Evolutionary conservation across 352 stramenopile species (phyloP), one percentile per base, ranked within the genome.

Genomic region (Globisporangium barbulae): DNA sequence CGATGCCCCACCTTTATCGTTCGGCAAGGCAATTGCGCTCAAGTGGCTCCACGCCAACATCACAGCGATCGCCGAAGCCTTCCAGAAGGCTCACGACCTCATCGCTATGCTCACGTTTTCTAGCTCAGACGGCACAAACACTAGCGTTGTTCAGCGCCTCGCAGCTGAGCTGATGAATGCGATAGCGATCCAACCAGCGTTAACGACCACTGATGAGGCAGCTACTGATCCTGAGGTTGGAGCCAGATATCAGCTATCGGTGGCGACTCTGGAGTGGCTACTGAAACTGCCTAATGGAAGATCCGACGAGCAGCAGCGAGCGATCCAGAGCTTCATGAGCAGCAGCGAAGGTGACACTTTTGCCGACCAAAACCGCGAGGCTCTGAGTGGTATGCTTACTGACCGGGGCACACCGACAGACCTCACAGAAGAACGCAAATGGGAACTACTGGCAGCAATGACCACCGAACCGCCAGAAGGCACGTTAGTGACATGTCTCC

Each of bases 31-130:
- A 1, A 35, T 62, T 13, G 56, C 56, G 12, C 42, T 62, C 42
- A 62, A 62, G 42, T 62, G 42, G 56, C 56, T 62, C 25, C 28
- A 25, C 3, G 41, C 9, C 9, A 62, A 62, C 42, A 53, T 19
- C 5, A 2, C 30, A 30, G 42, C 28, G 17, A 35, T 62, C 56
- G 35, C 56, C 1, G 4, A 7, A 9, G 10, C 21, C 8, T 47
- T 62, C 0, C 10, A 54, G 17, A 25, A 33, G 5, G 5, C 42
- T 8, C n/a, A 53, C n/a, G 19, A 62, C 21, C 28, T 62, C 28
- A 13, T n/a, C 12, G 30, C 13, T 3, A 9, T n/a, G 42, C 56
- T 62, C 19, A 10, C 25, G 8, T 12, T 5, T 28, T 19, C 21
- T 17, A 28, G 10, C 31, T 42, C 30, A 17, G 45, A n/a, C 13